These are phyloP conservation scores for Colletotrichum orchidophilum DNA, from an alignment of 2,329 filamentous ascomycete genomes.

Conservation along the genomic window DNA sequence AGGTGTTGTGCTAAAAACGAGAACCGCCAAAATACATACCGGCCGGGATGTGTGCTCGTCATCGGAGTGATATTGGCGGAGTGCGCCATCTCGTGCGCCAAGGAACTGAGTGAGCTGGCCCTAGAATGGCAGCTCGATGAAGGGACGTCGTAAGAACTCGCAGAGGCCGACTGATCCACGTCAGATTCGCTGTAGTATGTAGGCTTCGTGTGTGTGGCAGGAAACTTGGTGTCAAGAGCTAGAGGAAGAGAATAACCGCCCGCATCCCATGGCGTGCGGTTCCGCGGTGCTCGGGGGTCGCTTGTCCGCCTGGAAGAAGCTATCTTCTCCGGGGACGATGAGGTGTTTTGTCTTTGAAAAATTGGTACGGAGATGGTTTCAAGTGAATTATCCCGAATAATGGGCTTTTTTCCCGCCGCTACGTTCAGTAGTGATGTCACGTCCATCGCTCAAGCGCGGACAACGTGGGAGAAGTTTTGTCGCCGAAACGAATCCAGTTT, in stretches of 20 bases:
- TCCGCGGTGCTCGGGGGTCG: conserved; percentile 35
- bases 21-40: conserved; percentile 35
- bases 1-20: background rate
- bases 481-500: conserved; percentile 29
- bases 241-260: conserved; percentile 58
- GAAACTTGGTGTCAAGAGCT: conserved; percentile 48
- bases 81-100: conserved; percentile 36
- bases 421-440: conserved; percentile 37
- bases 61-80: conserved; percentile 36
- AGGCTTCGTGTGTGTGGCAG: conserved; percentile 35
- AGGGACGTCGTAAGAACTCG: conserved; percentile 38
- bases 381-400: conserved; percentile 24
- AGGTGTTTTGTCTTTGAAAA: conserved; percentile 13
- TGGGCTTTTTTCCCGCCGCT: conserved; percentile 34
- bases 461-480: conserved; percentile 27
- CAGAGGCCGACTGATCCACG: conserved; percentile 34
- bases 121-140: conserved; percentile 41
- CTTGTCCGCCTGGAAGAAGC: conserved; percentile 31
- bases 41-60: conserved; percentile 36
- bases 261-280: conserved; percentile 61
- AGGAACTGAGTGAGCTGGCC: conserved; percentile 44
- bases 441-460: conserved; percentile 36
- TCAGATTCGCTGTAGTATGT: conserved; percentile 36
- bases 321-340: conserved; percentile 32
- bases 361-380: conserved; percentile 21